Conservation (phyloP, 116 monocot genomes). For the Phalaenopsis hybrid region DNA sequence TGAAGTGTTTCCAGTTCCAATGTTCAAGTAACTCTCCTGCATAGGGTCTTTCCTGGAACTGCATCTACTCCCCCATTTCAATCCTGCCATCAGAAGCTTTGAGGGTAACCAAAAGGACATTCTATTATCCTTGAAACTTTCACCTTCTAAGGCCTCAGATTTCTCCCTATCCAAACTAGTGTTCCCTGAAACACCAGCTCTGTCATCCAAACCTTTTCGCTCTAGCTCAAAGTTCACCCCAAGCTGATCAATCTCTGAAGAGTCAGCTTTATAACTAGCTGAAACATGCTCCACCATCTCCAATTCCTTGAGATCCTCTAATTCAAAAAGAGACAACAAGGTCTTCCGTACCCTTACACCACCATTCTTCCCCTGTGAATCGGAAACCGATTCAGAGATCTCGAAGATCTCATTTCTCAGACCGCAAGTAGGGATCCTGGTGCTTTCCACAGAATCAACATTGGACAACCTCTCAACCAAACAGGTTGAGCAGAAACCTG, state of each 20-base stretch:
- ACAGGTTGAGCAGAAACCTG: conserved; percentile 78
- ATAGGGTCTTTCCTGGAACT: conserved; percentile 1
- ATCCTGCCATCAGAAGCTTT: conserved; percentile 21
- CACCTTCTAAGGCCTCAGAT: conserved; percentile 8
- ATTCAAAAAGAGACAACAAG: conserved; percentile 48
- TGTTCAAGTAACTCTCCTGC: conserved; percentile 13
- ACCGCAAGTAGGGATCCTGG: background rate
- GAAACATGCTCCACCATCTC: background rate
- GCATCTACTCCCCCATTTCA: conserved; percentile 23
- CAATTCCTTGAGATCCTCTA: conserved; percentile 48
- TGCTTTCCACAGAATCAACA: conserved; percentile 28
- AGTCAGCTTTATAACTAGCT: background rate
- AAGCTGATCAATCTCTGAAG: background rate
- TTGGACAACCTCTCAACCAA: conserved; percentile 59
- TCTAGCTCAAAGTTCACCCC: background rate
- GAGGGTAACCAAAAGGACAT: conserved; percentile 25
- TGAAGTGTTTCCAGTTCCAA: conserved; percentile 14
- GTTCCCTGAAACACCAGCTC: background rate
- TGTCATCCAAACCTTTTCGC: background rate
- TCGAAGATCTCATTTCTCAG: conserved; percentile 23
- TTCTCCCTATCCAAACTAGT: conserved; percentile 4
- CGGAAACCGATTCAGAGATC: conserved; percentile 4
- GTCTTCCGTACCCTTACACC: conserved; percentile 46
- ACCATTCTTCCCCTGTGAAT: conserved; percentile 11
- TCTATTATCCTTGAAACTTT: conserved; percentile 19